Base-by-base conservation (phyloP, 805 yeast genomes). In the Wickerhamiella occidentalis region DNA sequence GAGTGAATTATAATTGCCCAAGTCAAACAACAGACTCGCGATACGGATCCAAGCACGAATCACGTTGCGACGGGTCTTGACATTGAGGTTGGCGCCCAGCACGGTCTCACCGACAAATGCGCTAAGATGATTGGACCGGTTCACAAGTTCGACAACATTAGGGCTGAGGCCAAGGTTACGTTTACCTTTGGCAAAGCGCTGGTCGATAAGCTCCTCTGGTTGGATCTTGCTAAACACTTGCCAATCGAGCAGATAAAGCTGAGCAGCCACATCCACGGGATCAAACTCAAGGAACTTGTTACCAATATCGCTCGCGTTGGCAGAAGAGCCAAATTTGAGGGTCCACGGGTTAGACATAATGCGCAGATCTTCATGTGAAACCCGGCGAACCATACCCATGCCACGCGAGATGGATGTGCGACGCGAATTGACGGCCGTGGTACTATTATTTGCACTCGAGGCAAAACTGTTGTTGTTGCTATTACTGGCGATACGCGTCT, bases 101-200 rank as follows among this genome's bases (percentile, higher is more conserved):
- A 66, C 58, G 3, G 66, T 58, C 43, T 64, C 66, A 11, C 67
- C 65, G 6, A 66, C 67, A 54, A 64, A 63, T 8, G 69, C 62
- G 13, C 64, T 54, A 33, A 66, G 49, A 45, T 64, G 64, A 57
- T 66, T 66, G 18, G 67, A 53, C 43, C 55, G 51, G 23, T 50
- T 45, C 0, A 64, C 56, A 48, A 65, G 56, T 44, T 57, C 55
- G 1, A 52, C 60, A 3, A 66, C 63, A 47, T 64, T 52, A 6
- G 65, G 68, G 4, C 68, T 58, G 12, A 56, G 56, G 6, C 65
- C 64, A 15, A 61, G 52, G 13, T 51, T 26, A 11, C 65, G 54
- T 45, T 63, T 61, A 44, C 57, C 48, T 29, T 54, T 47, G 21
- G 64, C 48, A 51, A 63, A 66, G 43, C 67, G 64, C 56, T 59